Base-by-base conservation (phyloP, 768 basidiomycete genomes). In the Pisolithus albus region DNA sequence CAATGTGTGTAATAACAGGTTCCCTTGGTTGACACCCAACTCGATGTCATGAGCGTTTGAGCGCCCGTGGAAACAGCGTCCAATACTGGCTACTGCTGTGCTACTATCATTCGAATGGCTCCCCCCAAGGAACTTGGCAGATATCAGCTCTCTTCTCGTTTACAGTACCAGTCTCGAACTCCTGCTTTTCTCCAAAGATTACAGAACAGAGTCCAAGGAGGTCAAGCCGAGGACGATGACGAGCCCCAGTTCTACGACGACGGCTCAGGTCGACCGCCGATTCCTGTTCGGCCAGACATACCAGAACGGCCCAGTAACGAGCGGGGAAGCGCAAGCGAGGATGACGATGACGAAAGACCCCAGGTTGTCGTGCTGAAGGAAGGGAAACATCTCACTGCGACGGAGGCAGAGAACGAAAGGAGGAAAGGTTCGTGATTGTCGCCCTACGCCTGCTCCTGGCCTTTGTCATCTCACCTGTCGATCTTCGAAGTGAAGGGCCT, bases 321-420 rank as follows among this genome's bases (percentile, higher is more conserved):
- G 51, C 82, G 79, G 7, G 86, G 86, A 46, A 87, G 85, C 57
- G 86, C 79, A 11, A 82, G 83, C 47, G 88, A 90, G 52, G 83
- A 83, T 52, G 72, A 73, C 4, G 79, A 64, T 0, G 92, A 92
- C 59, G 92, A 94, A 66, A 83, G 78, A 57, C 92, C 92, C 3
- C 88, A 90, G 62, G 82, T 96, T 7, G 90, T 96, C 3, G 92
- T 95, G 8, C 64, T 96, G 57, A 90, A 80, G 62, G 80, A 86
- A 57, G 92, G 93, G 24, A 94, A 90, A 64, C 93, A 96, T 72
- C 74, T 96, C 40, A 81, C 80, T 2, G 84, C 78, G 55, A 70
- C 77, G 50, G 89, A 95, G 60, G 91, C 77, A 4, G 85, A 89
- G 74, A 85, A 88, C 62, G 76, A 88, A 59, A 75, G 76, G 49